Conservation (phyloP, 176 grass and related monocot species). For the Cenchrus fungigraminus region DNA sequence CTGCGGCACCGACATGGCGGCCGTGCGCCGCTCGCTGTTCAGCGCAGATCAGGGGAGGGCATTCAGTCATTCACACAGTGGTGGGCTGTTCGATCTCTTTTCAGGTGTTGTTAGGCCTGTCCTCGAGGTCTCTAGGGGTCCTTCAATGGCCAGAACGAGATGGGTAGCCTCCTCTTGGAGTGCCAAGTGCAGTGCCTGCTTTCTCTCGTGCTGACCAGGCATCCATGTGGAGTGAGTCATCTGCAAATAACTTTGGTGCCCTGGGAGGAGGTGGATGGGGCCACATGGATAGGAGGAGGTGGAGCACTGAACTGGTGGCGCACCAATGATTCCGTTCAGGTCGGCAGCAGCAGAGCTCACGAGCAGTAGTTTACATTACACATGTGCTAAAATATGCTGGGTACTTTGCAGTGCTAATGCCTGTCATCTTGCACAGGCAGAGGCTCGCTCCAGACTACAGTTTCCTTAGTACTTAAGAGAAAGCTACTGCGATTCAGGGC, state of each 20-base stretch:
- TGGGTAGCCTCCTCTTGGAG: not conserved
- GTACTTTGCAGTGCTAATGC: conserved; percentile 3
- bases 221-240: conserved; percentile 50
- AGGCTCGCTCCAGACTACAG: not conserved
- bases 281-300: conserved; percentile 7
- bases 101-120: conserved; percentile 12
- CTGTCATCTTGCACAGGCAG: not conserved
- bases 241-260: conserved; percentile 26
- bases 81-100: conserved; percentile 21
- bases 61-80: not conserved
- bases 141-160: conserved; percentile 13
- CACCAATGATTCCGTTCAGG: conserved; percentile 30
- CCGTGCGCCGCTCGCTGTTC: not conserved
- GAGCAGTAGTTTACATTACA: not conserved
- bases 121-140: not conserved
- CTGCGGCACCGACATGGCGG: conserved; percentile 33
- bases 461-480: conserved; percentile 42
- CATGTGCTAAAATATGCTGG: conserved; percentile 26
- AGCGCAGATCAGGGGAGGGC: not conserved
- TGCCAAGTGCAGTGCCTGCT: conserved; percentile 17
- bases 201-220: conserved; percentile 44
- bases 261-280: conserved; percentile 10
- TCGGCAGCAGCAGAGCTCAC: not conserved
- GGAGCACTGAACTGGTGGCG: conserved; percentile 32
- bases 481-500: not conserved